phyloP scores from a whole-genome alignment of 2,329 filamentous ascomycete genomes.

The Daldinia eschscholtzii region DNA sequence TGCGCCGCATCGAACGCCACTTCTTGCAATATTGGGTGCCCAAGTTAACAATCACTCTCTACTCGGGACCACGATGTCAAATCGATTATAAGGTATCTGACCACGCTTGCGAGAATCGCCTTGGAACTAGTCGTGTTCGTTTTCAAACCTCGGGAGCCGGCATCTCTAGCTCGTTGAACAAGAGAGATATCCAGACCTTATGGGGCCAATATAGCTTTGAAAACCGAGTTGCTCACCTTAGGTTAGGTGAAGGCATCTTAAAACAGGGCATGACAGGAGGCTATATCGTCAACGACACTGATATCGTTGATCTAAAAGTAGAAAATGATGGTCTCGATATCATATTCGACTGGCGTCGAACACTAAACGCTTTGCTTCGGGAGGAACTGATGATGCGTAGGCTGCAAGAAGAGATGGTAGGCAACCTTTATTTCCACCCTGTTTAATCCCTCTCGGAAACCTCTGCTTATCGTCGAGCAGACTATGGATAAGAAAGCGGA shows the following conservation, averaged over 20 bases:
- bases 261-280: conserved; percentile 39
- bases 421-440: conserved; percentile 25
- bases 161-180: conserved; percentile 19
- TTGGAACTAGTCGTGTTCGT: conserved; percentile 20
- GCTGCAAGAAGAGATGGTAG: conserved; percentile 40
- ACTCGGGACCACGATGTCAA: conserved; percentile 39
- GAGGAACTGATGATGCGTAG: conserved; percentile 43
- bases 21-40: conserved; percentile 39
- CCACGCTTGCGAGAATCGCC: not conserved
- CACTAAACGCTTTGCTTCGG: conserved; percentile 37
- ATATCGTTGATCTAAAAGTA: conserved; percentile 35
- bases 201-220: conserved; percentile 41
- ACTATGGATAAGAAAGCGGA: conserved; percentile 24
- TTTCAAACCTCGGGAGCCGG: conserved; percentile 25
- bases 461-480: conserved; percentile 29
- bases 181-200: conserved; percentile 25
- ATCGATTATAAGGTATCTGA: conserved; percentile 35
- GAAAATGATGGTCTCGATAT: conserved; percentile 33
- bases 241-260: conserved; percentile 38
- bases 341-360: conserved; percentile 36
- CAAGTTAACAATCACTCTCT: conserved; percentile 39
- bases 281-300: conserved; percentile 41
- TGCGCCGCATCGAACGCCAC: conserved; percentile 37
- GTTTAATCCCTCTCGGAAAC: conserved; percentile 17
- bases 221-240: conserved; percentile 39